Evolutionary conservation across 2,329 filamentous ascomycete species (phyloP), one percentile per base, ranked within the genome.

Genomic region (Neodidymelliopsis sp.): DNA sequence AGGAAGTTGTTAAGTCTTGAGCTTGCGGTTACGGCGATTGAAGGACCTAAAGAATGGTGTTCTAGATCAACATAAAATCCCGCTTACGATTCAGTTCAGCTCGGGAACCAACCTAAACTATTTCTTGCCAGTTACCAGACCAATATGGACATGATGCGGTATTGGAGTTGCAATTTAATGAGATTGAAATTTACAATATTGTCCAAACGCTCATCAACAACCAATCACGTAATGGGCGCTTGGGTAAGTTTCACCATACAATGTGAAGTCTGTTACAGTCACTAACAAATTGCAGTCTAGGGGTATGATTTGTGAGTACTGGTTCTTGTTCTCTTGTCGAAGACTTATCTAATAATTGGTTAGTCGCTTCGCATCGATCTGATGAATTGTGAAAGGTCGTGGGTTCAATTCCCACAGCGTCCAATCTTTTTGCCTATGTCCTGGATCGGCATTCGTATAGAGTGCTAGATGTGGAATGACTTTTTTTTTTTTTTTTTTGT

Each of bases 391-490:
- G 49, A 53, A 44, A 43, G 49, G 43, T 48, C 42, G 49, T 53
- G 49, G 42, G 49, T 48, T 53, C 49, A 53, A 47, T 53, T 53
- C 49, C 49, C 49, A 52, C 49, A 53, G 49, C 42, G 43, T 53
- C 49, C 49, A 53, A 11, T 3, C 29, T 46, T 48, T 47, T 35
- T 27, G 7, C 7, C 24, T n/a, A n/a, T n/a, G n/a, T n/a, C n/a
- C n/a, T n/a, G n/a, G n/a, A n/a, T n/a, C n/a, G n/a, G n/a, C n/a
- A n/a, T n/a, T n/a, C n/a, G n/a, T n/a, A n/a, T n/a, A n/a, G 24
- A 12, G 24, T 27, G 24, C 7, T 7, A 27, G 24, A 7, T 7
- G 24, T 27, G 24, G 7, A 27, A 7, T 27, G 24, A 7, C 12
- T 7, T 7, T 27, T 27, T 7, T 27, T 27, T 27, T 27, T 27